Evolutionary conservation across 169 alveolate genomes (phyloP).

Genomic region (Plasmodium vinckei): DNA sequence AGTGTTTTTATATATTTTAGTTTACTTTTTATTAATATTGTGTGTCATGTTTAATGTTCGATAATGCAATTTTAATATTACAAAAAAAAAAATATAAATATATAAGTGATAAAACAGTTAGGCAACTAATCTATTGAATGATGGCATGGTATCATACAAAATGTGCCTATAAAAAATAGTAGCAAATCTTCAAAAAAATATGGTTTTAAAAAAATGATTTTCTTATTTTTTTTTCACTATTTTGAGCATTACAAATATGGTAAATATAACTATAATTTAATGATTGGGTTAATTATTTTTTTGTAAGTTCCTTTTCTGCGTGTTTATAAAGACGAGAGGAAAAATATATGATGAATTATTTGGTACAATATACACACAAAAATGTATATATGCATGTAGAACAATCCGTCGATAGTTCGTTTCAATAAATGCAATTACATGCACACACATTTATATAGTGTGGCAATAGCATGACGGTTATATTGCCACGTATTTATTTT

Average conservation of each 20-base stretch:
- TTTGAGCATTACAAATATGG: not conserved
- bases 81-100: too few relatives aligned
- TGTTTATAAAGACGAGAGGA: not conserved
- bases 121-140: too few relatives aligned
- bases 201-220: not conserved
- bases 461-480: too few relatives aligned
- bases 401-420: not conserved
- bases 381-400: not conserved
- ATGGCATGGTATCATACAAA: too few relatives aligned
- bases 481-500: too few relatives aligned
- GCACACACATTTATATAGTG: not conserved
- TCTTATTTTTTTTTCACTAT: conserved; percentile 3
- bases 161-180: too few relatives aligned
- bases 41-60: too few relatives aligned
- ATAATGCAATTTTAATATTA: too few relatives aligned
- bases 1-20: too few relatives aligned
- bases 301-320: conserved; percentile 58
- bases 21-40: too few relatives aligned
- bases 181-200: too few relatives aligned
- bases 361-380: not conserved
- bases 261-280: not conserved
- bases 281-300: conserved; percentile 4
- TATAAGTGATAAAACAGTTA: too few relatives aligned
- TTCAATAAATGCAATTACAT: not conserved
- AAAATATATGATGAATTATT: not conserved